Evolutionary conservation across 2,329 filamentous ascomycete species (phyloP).

Genomic region (Dactylonectria macrodidyma): DNA sequence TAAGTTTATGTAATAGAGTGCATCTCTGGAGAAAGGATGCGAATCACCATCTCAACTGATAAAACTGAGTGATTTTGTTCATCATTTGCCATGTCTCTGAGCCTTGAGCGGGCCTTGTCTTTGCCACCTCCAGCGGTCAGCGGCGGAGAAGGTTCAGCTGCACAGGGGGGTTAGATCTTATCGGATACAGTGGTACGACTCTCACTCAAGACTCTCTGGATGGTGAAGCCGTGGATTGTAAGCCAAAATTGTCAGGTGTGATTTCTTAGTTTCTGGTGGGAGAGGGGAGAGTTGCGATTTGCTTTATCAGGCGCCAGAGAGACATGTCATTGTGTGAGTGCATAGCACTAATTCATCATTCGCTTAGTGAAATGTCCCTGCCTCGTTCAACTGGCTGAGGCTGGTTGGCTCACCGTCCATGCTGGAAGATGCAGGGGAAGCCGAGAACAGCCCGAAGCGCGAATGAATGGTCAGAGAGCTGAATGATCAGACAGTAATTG

Average conservation of each 20-base stretch:
- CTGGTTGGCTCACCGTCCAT: constrained; percentile 22
- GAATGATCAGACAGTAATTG: neutral
- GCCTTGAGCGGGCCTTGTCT: neutral
- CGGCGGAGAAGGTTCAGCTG: neutral
- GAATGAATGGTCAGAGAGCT: neutral
- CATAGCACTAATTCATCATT: no score
- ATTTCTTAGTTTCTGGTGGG: neutral
- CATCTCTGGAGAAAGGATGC: neutral
- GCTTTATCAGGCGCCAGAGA: neutral
- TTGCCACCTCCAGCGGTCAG: neutral
- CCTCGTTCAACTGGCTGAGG: neutral
- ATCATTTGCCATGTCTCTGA: neutral
- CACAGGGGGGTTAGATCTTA: neutral
- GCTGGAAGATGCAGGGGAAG: constrained; percentile 18
- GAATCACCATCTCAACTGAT: neutral
- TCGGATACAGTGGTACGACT: neutral
- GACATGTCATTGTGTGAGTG: constrained; percentile 1
- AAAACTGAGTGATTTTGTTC: neutral
- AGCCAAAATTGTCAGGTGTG: neutral
- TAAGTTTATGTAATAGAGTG: no score
- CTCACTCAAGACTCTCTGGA: neutral
- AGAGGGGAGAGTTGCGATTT: neutral
- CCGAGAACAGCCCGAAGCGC: neutral
- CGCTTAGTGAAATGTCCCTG: neutral
- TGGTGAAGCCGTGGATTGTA: neutral